Evolutionary conservation across 2,329 filamentous ascomycete genomes (phyloP).

Genomic region (Arthrobotrys megalospora): DNA sequence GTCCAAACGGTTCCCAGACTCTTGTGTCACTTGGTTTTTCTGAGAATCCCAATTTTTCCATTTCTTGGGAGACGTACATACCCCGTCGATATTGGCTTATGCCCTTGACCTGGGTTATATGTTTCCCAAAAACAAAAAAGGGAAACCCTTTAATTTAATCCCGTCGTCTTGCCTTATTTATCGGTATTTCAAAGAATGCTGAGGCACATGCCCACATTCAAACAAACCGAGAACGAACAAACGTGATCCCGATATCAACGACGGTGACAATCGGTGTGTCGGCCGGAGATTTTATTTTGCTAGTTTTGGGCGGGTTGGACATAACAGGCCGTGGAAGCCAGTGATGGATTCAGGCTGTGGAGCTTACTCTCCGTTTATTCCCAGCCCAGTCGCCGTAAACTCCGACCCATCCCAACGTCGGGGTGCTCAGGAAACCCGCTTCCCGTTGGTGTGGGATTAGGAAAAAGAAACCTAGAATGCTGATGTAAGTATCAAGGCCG

Average conservation of each 20-base stretch:
- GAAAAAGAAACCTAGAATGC: slow-evolving; percentile 46
- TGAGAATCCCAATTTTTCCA: slow-evolving; percentile 3
- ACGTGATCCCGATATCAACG: slow-evolving; percentile 20
- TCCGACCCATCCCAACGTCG: slow-evolving; percentile 51
- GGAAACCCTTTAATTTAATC: background rate
- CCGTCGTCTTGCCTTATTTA: background rate
- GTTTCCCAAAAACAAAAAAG: background rate
- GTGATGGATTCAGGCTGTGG: slow-evolving; percentile 53
- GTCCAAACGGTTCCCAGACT: slow-evolving; percentile 7
- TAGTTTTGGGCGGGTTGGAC: slow-evolving; percentile 37
- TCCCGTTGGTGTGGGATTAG: slow-evolving; percentile 46
- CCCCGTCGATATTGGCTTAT: slow-evolving; percentile 6
- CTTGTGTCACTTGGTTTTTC: background rate
- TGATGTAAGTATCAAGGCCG: slow-evolving; percentile 44
- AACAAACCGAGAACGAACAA: slow-evolving; percentile 7
- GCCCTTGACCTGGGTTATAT: slow-evolving; percentile 8
- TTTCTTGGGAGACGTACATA: slow-evolving; percentile 17
- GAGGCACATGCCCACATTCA: slow-evolving; percentile 30
- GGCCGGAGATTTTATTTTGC: slow-evolving; percentile 60
- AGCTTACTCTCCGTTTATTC: slow-evolving; percentile 60
- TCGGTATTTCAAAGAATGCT: background rate
- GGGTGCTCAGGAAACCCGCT: slow-evolving; percentile 54
- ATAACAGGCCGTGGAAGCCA: slow-evolving; percentile 29
- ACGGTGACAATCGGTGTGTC: slow-evolving; percentile 54
- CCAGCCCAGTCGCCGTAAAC: slow-evolving; percentile 57